Evolutionary conservation across 2,329 filamentous ascomycete genomes (phyloP), one percentile per base, ranked within the genome.

Genomic region (Ploettnerulaceae sp.): DNA sequence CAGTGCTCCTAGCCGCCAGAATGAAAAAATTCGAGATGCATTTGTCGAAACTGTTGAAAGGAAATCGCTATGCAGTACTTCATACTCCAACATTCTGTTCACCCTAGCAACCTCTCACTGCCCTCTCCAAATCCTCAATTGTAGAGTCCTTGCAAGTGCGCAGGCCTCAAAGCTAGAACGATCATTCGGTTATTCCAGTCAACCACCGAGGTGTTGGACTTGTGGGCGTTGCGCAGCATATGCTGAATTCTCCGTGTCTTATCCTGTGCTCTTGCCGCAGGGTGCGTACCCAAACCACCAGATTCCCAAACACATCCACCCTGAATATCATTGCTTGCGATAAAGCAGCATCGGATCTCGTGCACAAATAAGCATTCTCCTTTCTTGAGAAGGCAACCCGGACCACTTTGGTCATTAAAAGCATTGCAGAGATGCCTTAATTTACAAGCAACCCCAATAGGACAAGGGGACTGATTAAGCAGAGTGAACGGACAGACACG

Each of bases 401-500:
- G 15, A 2, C 45, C 45, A 20, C 22, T 11, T 3, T 28, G 21
- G 11, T 45, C 18, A 21, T 52, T 52, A 37, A 44, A 52, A 3
- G 8, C 25, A 4, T 24, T 20, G 34, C 52, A 54, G 9, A 54
- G 9, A 28, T 28, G 32, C 6, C 21, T 8, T n/a, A 51, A 38
- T 2, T 26, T 25, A 36, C 52, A 54, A 18, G 36, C 20, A 9
- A 17, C 7, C 11, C 42, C 46, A 4, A 35, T 7, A 3, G 45
- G 43, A 17, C 48, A 51, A 7, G 28, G 39, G 4, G 3, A 7
- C 8, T 32, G 32, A 5, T 17, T 24, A 11, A 31, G 17, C n/a
- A 54, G 40, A 5, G 49, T 52, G 15, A 32, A 36, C 18, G 52
- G 52, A 26, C 52, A 54, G 28, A 54, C 35, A 20, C 40, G 39